Evolutionary conservation across 345 rosid species (phyloP).

Genomic region (Populus euphratica): DNA sequence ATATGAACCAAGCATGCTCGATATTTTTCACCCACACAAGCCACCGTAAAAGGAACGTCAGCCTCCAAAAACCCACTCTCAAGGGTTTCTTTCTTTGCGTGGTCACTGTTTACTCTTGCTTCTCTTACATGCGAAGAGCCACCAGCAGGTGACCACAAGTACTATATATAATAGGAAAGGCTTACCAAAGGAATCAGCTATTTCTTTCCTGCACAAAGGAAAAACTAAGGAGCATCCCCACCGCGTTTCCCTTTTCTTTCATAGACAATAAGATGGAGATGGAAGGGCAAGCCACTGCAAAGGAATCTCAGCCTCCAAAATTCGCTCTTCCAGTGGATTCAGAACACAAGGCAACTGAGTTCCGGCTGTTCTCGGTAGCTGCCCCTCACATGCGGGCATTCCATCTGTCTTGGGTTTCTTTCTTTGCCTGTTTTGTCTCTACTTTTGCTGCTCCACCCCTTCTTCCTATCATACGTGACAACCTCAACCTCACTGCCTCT

Average conservation of each 20-base stretch:
- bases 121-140: neutral
- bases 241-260: neutral
- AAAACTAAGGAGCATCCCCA: neutral
- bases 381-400: slow-evolving; percentile 88
- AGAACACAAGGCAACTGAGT: slow-evolving; percentile 69
- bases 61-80: slow-evolving; percentile 42
- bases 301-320: slow-evolving; percentile 18
- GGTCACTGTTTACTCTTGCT: slow-evolving; percentile 60
- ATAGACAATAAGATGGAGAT: neutral
- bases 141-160: neutral
- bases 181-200: neutral
- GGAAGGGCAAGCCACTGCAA: neutral
- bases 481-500: slow-evolving; percentile 71
- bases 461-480: slow-evolving; percentile 73
- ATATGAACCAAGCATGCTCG: no score
- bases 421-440: slow-evolving; percentile 77
- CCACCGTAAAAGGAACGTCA: neutral
- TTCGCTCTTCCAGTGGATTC: slow-evolving; percentile 76
- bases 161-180: neutral
- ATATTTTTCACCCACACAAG: neutral
- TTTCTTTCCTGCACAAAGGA: neutral
- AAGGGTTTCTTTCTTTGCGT: slow-evolving; percentile 80
- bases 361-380: slow-evolving; percentile 56
- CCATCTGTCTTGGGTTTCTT: slow-evolving; percentile 82
- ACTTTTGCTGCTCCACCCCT: slow-evolving; percentile 84